phyloP scores from a whole-genome alignment of 176 grass and related monocot species.

The Oryza meridionalis region DNA sequence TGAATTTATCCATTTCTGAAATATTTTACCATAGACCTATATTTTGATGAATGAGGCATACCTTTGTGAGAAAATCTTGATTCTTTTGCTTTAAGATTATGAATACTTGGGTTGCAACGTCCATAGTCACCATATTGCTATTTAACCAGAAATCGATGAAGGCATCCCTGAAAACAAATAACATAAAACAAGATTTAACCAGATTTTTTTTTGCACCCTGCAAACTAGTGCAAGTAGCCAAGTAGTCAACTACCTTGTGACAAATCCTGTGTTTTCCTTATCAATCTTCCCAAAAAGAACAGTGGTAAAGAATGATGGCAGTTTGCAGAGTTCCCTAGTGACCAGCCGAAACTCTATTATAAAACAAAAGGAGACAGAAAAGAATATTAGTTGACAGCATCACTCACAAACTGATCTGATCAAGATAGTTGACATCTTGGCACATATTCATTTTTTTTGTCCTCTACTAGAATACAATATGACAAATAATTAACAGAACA shows the following conservation, averaged over 20 bases:
- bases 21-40: constrained; percentile 1
- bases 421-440: constrained; percentile 7
- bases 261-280: constrained; percentile 53
- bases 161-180: constrained; percentile 67
- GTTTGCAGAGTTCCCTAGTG: constrained; percentile 97
- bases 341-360: constrained; percentile 79
- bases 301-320: constrained; percentile 83
- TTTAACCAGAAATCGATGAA: constrained; percentile 91
- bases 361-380: constrained; percentile 12
- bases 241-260: constrained; percentile 65
- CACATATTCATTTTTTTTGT: background rate
- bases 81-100: constrained; percentile 78
- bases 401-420: constrained; percentile 21
- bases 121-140: constrained; percentile 87
- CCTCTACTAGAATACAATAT: background rate
- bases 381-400: constrained; percentile 24
- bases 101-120: constrained; percentile 81
- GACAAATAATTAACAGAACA: constrained; percentile 27
- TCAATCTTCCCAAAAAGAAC: constrained; percentile 86
- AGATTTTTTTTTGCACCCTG: background rate
- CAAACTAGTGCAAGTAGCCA: constrained; percentile 9
- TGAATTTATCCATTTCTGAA: constrained; percentile 33
- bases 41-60: constrained; percentile 41
- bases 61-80: constrained; percentile 72
- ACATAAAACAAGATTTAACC: constrained; percentile 18